phyloP scores from a whole-genome alignment of 2,329 filamentous ascomycete genomes.

The Penicillium sp. region DNA sequence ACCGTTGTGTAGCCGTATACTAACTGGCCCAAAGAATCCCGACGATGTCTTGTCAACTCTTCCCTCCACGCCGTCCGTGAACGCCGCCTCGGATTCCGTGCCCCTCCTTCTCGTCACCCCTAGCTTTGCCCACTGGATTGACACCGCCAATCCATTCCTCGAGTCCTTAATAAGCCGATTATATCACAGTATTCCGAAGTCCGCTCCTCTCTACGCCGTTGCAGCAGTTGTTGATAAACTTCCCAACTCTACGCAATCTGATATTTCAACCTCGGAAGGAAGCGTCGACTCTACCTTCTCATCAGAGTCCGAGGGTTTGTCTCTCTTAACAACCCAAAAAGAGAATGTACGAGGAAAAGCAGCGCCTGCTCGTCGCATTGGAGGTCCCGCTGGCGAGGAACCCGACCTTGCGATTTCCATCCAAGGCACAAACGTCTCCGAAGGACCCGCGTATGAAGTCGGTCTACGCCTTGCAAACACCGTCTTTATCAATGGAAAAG shows the following conservation, averaged over 20 bases:
- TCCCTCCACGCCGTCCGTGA: slow-evolving; percentile 17
- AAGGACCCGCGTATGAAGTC: slow-evolving; percentile 28
- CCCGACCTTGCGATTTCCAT: slow-evolving; percentile 33
- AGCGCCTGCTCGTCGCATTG: slow-evolving; percentile 26
- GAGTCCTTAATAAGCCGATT: slow-evolving; percentile 30
- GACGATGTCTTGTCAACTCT: slow-evolving; percentile 31
- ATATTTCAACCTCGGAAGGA: background rate
- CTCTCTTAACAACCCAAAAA: slow-evolving; percentile 29
- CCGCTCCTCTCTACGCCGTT: slow-evolving; percentile 28
- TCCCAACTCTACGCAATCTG: slow-evolving; percentile 16
- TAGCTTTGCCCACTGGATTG: slow-evolving; percentile 38
- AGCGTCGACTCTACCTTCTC: background rate
- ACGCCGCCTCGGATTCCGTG: slow-evolving; percentile 18
- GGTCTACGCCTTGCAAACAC: slow-evolving; percentile 44
- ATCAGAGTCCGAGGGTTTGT: slow-evolving; percentile 35
- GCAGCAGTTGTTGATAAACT: slow-evolving; percentile 40
- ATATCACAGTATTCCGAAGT: slow-evolving; percentile 15
- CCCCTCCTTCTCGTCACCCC: slow-evolving; percentile 40
- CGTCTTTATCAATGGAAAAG: slow-evolving; percentile 43
- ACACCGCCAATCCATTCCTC: slow-evolving; percentile 32
- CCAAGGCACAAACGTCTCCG: slow-evolving; percentile 1
- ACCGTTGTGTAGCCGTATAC: background rate
- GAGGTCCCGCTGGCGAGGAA: slow-evolving; percentile 31
- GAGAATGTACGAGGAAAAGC: slow-evolving; percentile 32
- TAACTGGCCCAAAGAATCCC: slow-evolving; percentile 25